These are phyloP conservation scores for Mangifera indica DNA, from an alignment of 345 rosid genomes.

Conservation along the genomic window DNA sequence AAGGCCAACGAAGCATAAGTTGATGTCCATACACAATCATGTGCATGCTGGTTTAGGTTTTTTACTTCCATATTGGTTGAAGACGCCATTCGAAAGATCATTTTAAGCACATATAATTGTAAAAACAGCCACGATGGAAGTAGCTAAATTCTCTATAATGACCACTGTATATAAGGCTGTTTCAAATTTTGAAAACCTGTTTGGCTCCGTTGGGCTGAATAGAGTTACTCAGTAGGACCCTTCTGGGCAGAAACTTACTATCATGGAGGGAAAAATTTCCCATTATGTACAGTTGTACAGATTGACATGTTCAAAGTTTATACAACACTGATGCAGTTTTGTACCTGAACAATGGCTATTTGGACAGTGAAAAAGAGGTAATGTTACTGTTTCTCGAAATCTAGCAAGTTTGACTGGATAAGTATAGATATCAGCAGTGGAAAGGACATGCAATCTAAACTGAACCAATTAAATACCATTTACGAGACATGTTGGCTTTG, in stretches of 20 bases:
- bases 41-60: neutral
- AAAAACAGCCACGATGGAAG: neutral
- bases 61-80: neutral
- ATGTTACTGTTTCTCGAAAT: slow-evolving; percentile 22
- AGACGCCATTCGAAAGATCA: neutral
- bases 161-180: neutral
- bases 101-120: neutral
- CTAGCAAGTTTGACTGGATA: slow-evolving; percentile 1
- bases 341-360: slow-evolving; percentile 16
- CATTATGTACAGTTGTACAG: neutral
- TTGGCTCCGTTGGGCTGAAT: too few relatives aligned
- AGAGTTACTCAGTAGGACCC: neutral
- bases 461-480: neutral
- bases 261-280: slow-evolving; percentile 5
- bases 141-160: neutral
- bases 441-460: slow-evolving; percentile 11
- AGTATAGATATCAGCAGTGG: too few relatives aligned
- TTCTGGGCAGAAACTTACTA: neutral
- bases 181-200: neutral
- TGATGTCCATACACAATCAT: slow-evolving; percentile 2
- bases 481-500: neutral
- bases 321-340: neutral
- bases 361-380: slow-evolving; percentile 9
- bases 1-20: slow-evolving; percentile 34
- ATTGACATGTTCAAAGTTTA: neutral